These are phyloP conservation scores for Microbotryum violaceum DNA, from an alignment of 1,284 basidiomycete genomes.

Conservation along the genomic window DNA sequence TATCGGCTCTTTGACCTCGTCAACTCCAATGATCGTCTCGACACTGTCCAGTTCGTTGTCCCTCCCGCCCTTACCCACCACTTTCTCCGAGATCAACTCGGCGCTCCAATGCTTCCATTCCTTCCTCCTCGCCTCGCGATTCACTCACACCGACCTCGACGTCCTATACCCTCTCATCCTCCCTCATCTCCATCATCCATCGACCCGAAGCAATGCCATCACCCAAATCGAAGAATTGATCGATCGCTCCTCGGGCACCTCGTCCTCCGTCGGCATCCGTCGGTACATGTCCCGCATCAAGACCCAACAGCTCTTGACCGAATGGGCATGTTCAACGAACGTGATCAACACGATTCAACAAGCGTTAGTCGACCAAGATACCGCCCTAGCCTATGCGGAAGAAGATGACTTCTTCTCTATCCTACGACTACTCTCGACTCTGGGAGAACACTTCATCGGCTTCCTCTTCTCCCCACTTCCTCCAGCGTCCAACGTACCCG, in stretches of 20 bases:
- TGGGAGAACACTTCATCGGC: conserved; percentile 24
- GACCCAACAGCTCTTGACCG: conserved; percentile 1
- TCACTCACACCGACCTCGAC: conserved; percentile 21
- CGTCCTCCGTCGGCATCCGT: conserved; percentile 17
- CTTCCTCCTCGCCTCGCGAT: conserved; percentile 28
- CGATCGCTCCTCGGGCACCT: conserved; percentile 23
- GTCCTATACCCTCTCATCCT: conserved; percentile 33
- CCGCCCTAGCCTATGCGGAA: conserved; percentile 3
- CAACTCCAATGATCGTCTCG: conserved; percentile 24
- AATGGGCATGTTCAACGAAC: conserved; percentile 1
- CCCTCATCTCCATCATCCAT: conserved; percentile 12
- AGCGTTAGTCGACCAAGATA: background rate
- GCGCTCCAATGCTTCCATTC: conserved; percentile 25
- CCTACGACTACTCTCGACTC: conserved; percentile 18
- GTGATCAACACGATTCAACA: background rate
- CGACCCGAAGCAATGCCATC: conserved; percentile 24
- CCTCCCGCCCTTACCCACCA: background rate
- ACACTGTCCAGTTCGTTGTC: conserved; percentile 26
- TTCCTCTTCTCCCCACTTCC: conserved; percentile 23
- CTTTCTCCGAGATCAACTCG: conserved; percentile 11
- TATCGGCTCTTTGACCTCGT: conserved; percentile 26
- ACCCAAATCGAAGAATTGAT: conserved; percentile 34
- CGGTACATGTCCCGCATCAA: conserved; percentile 30
- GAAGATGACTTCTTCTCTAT: conserved; percentile 26
- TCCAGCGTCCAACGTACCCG: background rate